Evolutionary conservation across 495 filamentous ascomycete species (phyloP).

Genomic region (Pyronema omphalodes): DNA sequence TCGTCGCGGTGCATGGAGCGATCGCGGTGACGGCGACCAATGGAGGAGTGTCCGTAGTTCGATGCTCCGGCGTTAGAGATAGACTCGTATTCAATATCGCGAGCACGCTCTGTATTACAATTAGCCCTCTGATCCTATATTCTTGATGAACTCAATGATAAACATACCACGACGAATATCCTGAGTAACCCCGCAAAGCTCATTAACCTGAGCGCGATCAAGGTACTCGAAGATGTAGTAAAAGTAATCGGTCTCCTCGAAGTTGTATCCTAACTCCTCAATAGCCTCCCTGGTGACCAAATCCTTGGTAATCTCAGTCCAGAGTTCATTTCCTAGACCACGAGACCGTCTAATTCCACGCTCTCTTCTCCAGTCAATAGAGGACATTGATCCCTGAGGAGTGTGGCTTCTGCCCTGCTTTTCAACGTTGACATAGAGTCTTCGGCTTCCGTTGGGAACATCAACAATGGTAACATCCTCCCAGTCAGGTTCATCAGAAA

Average conservation of each 20-base stretch:
- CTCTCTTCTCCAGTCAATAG: conserved; percentile 45
- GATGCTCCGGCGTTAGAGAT: conserved; percentile 15
- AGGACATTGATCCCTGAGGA: neutral
- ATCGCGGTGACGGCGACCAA: conserved; percentile 9
- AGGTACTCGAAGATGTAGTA: conserved; percentile 91
- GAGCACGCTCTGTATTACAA: conserved; percentile 38
- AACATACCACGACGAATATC: conserved; percentile 56
- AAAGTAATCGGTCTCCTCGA: conserved; percentile 73
- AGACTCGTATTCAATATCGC: conserved; percentile 62
- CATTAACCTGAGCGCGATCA: conserved; percentile 64
- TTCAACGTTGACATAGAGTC: conserved; percentile 55
- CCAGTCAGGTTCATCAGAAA: conserved; percentile 37
- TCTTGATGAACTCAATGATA: neutral
- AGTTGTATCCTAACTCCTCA: conserved; percentile 67
- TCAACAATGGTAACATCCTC: conserved; percentile 57
- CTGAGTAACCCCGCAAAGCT: conserved; percentile 64
- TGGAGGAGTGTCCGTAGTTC: conserved; percentile 5
- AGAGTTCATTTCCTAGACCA: conserved; percentile 48
- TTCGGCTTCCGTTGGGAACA: conserved; percentile 58
- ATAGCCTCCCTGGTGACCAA: conserved; percentile 78
- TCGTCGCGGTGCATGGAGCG: conserved; percentile 17
- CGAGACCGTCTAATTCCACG: conserved; percentile 50
- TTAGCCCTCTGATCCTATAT: neutral
- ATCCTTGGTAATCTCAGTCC: conserved; percentile 96
- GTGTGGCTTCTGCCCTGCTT: conserved; percentile 29